Base-by-base conservation (phyloP, 2,329 filamentous ascomycete species). In the Calonectria fujianensis region DNA sequence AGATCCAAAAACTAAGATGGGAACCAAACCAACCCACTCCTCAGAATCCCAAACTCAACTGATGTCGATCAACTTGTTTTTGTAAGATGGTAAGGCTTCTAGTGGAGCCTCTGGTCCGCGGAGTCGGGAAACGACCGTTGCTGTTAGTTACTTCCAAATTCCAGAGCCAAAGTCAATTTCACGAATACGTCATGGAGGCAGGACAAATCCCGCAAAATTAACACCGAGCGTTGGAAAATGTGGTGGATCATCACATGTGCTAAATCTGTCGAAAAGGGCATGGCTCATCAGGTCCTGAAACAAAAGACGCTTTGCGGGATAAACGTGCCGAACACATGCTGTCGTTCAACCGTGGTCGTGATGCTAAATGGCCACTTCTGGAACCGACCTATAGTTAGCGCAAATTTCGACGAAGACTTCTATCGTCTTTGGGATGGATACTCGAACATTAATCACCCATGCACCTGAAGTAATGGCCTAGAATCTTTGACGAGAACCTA, bases 1-100 rank as follows among this genome's bases (percentile, higher is more conserved):
- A 61, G 57, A 61, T 61, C 57, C 57, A 24, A 27, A 29, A 63
- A 63, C 37, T 63, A 24, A 45, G n/a, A 41, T 39, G 35, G 27
- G 37, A 63, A 63, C 24, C 10, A 9, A 63, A n/a, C 14, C 24
- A 29, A 18, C 37, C 8, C 57, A 27, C 24, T 24, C 16, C 32
- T 41, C 27, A 16, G 5, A 7, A 20, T 41, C 18, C 13, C 16
- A 29, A 63, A 39, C 35, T 63, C 14, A 63, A 16, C n/a, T 63
- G 24, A 20, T 29, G 57, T 31, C 57, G 57, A 63, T 63, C 35
- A 63, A 41, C 24, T 63, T 8, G 8, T 16, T 1, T 37, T 16
- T 27, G 10, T 9, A 63, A 41, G 20, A 16, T 16, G 39, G n/a
- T 24, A 41, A 41, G 37, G 14, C 4, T 29, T 63, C 8, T 41